phyloP scores from a whole-genome alignment of 495 filamentous ascomycete species.

The Trichoderma erinaceum region DNA sequence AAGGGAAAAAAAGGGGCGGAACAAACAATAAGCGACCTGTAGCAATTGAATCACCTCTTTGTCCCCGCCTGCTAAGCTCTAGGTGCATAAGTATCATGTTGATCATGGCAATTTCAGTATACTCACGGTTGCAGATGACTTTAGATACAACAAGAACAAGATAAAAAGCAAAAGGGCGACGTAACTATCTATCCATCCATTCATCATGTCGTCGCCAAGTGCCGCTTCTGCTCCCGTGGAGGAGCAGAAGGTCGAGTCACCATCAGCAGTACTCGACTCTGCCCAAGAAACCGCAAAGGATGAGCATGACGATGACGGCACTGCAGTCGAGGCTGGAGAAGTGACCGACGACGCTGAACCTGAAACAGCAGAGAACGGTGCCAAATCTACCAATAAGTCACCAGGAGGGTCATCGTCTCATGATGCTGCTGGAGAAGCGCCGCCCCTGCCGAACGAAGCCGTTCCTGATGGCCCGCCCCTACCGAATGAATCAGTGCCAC shows the following conservation, averaged over 20 bases:
- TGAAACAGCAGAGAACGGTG: neutral
- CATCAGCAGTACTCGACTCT: conserved; percentile 1
- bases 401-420: neutral
- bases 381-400: neutral
- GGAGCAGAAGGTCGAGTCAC: conserved; percentile 2
- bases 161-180: neutral
- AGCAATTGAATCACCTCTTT: neutral
- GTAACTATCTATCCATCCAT: neutral
- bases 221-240: neutral
- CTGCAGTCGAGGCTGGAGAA: neutral
- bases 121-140: conserved; percentile 15
- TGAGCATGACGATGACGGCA: neutral
- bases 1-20: neutral
- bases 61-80: conserved; percentile 12
- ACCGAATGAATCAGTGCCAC: conserved; percentile 34
- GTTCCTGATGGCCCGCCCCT: conserved; percentile 29
- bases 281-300: neutral
- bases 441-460: conserved; percentile 13
- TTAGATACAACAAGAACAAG: conserved; percentile 5
- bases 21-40: neutral
- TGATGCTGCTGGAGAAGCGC: neutral
- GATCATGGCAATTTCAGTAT: conserved; percentile 11
- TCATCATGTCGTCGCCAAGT: conserved; percentile 9
- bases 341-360: neutral
- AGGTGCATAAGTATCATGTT: conserved; percentile 16